Conservation (phyloP, 345 rosid genomes). For the Dovyalis caffra region DNA sequence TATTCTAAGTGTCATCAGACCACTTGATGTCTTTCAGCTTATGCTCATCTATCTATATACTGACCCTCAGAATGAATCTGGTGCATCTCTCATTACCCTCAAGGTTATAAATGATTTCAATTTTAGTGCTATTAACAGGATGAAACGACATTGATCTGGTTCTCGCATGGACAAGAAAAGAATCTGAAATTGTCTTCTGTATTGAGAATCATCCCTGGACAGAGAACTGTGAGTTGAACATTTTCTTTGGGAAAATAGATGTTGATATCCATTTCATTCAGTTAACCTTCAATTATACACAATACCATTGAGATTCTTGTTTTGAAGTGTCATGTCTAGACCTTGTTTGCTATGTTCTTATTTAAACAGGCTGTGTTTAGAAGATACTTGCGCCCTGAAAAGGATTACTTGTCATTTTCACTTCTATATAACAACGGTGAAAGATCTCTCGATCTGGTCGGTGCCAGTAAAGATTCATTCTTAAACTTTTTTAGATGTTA, state of each 20-base stretch:
- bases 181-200: conserved; percentile 62
- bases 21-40: not conserved
- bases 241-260: conserved; percentile 6
- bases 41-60: not conserved
- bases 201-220: conserved; percentile 75
- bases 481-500: not conserved
- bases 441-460: conserved; percentile 93
- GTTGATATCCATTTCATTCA: conserved; percentile 5
- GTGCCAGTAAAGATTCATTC: conserved; percentile 24
- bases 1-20: too few relatives aligned
- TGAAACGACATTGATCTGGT: conserved; percentile 79
- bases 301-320: not conserved
- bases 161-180: conserved; percentile 75
- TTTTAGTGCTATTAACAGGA: conserved; percentile 66
- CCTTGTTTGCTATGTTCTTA: conserved; percentile 4
- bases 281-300: conserved; percentile 7
- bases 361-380: conserved; percentile 72
- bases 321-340: not conserved
- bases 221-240: conserved; percentile 81
- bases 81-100: conserved; percentile 2
- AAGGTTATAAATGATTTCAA: conserved; percentile 39
- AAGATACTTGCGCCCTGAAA: conserved; percentile 91
- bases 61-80: not conserved
- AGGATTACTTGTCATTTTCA: conserved; percentile 91
- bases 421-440: conserved; percentile 86